These are phyloP conservation scores for Moringa oleifera DNA, from an alignment of 345 rosid genomes.

Conservation along the genomic window DNA sequence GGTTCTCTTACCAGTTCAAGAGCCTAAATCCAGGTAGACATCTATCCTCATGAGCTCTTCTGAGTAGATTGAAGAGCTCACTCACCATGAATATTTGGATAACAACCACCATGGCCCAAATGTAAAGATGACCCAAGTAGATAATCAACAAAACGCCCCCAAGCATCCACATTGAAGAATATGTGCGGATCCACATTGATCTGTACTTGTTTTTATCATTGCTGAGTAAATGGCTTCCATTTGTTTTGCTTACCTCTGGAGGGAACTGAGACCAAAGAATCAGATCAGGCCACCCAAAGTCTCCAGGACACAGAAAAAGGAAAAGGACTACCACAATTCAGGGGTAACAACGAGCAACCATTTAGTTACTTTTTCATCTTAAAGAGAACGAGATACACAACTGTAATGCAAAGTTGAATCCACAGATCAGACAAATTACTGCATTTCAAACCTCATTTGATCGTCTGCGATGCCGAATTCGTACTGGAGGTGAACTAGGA, in stretches of 20 bases:
- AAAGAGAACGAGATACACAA: no score
- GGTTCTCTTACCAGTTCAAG: conserved; percentile 52
- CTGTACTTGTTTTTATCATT: conserved; percentile 66
- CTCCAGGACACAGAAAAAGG: background rate
- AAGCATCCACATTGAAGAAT: conserved; percentile 89
- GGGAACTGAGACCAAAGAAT: conserved; percentile 18
- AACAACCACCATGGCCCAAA: conserved; percentile 81
- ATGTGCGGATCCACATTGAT: conserved; percentile 68
- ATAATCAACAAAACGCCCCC: conserved; percentile 59
- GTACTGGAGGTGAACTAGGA: conserved; percentile 28
- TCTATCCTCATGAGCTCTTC: conserved; percentile 71
- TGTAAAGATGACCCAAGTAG: conserved; percentile 91
- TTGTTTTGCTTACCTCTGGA: conserved; percentile 44
- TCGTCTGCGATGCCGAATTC: conserved; percentile 67
- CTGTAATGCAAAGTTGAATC: no score
- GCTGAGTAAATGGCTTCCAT: conserved; percentile 55
- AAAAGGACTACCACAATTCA: no score
- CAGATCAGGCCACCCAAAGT: background rate
- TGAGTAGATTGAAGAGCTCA: conserved; percentile 79
- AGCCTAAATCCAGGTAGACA: conserved; percentile 84
- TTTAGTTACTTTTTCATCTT: no score
- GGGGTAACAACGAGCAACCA: no score
- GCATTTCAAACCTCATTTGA: conserved; percentile 53
- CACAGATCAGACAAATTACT: no score
- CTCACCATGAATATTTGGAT: conserved; percentile 88